Base-by-base conservation (phyloP, 2,329 filamentous ascomycete genomes). In the Epicoccum sorghinum region DNA sequence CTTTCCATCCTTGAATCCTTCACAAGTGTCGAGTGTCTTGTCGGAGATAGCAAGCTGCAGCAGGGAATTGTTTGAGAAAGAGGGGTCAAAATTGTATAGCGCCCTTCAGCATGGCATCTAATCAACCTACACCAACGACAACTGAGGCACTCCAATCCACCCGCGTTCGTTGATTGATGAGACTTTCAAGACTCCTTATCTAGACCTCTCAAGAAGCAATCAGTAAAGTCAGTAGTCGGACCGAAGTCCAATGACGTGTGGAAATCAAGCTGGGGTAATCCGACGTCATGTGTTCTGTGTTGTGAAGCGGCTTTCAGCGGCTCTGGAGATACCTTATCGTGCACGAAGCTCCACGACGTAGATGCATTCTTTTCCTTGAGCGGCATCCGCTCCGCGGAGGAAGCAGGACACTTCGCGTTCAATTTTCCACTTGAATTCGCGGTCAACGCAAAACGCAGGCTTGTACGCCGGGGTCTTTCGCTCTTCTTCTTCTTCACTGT, bases 401-500 rank as follows among this genome's bases (percentile, higher is more conserved):
- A 57, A 22, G 61, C 66, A 37, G 66, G 64, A 47, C 66, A 71
- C 56, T 58, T 65, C 4, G 48, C 47, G 33, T 30, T 38, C n/a
- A 40, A 41, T 27, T 55, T 58, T 35, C 45, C 47, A 6, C 50
- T 54, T n/a, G 58, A 39, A 12, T 47, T 60, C 10, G 62, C 52
- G 12, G 62, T 57, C 22, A 69, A 48, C 7, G 66, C 55, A 40
- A 68, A 65, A 36, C 59, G 65, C 47, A 71, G 46, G 25, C 59
- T 62, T 46, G 64, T 68, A 29, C 57, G 55, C 41, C 59, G 59
- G 23, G 58, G 14, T 43, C 42, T 57, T 12, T 56, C 45, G 13
- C 59, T 22, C 36, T 60, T 65, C 62, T 60, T 65, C 62, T 78
- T 79, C 64, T 79, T 80, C 30, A 74, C 65, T 9, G 75, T 77